Evolutionary conservation across 768 basidiomycete genomes (phyloP).

Genomic region (Pleurotus pulmonarius): DNA sequence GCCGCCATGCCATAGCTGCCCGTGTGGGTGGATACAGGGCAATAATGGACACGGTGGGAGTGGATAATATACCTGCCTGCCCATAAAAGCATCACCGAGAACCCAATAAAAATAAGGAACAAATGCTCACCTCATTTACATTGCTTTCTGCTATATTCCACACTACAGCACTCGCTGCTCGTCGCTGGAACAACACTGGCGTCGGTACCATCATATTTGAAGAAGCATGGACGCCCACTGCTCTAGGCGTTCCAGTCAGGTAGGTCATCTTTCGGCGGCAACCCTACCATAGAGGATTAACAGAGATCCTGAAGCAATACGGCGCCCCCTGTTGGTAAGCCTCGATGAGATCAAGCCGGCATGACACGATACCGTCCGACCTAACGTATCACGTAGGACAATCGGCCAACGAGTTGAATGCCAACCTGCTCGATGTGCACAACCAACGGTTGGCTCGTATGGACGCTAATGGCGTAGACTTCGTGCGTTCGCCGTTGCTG

Average conservation of each 20-base stretch:
- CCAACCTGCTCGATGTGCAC: slow-evolving; percentile 34
- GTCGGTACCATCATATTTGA: slow-evolving; percentile 34
- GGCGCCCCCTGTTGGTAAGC: slow-evolving; percentile 30
- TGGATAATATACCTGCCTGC: too few species aligned
- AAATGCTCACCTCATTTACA: too few species aligned
- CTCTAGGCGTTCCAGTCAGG: slow-evolving; percentile 23
- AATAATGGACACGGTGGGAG: too few species aligned
- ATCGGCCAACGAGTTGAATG: slow-evolving; percentile 23
- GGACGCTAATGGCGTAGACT: slow-evolving; percentile 34
- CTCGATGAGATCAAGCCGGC: neutral
- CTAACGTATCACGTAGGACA: slow-evolving; percentile 17
- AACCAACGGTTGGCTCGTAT: slow-evolving; percentile 31
- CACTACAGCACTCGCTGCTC: neutral
- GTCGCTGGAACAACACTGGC: slow-evolving; percentile 28
- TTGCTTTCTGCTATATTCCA: neutral
- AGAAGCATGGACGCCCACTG: slow-evolving; percentile 36
- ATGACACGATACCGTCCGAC: too few species aligned
- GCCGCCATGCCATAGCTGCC: too few species aligned
- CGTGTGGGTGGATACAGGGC: too few species aligned
- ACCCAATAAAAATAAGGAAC: too few species aligned
- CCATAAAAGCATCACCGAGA: too few species aligned
- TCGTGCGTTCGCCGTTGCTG: slow-evolving; percentile 17
- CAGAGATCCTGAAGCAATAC: neutral
- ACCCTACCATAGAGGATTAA: neutral
- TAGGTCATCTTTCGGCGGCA: slow-evolving; percentile 12